phyloP scores from a whole-genome alignment of 2,329 filamentous ascomycete species.

The Nothophaeocryptopus gaeumannii region DNA sequence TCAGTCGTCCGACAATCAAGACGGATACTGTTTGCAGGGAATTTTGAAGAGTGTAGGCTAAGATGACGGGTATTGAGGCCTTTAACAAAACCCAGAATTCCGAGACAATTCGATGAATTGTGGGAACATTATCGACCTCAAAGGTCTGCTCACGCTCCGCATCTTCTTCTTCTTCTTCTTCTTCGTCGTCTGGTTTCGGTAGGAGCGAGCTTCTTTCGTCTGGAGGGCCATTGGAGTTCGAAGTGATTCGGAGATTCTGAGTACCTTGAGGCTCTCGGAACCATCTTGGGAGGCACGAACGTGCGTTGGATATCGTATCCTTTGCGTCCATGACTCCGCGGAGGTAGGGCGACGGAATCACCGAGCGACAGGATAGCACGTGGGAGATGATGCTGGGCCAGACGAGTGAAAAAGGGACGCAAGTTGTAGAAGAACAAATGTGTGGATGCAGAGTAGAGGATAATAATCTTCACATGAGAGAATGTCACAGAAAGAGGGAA shows the following conservation, averaged over 20 bases:
- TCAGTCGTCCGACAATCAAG: slow-evolving; percentile 74
- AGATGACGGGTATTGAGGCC: slow-evolving; percentile 71
- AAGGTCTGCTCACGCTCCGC: slow-evolving; percentile 37
- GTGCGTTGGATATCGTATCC: slow-evolving; percentile 22
- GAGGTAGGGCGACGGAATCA: neutral
- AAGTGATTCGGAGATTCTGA: slow-evolving; percentile 1
- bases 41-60: slow-evolving; percentile 83
- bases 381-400: neutral
- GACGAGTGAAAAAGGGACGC: neutral
- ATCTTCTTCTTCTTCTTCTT: slow-evolving; percentile 38
- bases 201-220: slow-evolving; percentile 46
- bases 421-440: neutral
- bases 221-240: slow-evolving; percentile 16
- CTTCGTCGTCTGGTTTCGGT: slow-evolving; percentile 38
- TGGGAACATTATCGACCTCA: slow-evolving; percentile 36
- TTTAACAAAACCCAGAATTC: slow-evolving; percentile 69
- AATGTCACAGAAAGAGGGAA: no score
- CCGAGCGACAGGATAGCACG: neutral
- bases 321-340: slow-evolving; percentile 32
- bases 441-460: neutral
- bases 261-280: slow-evolving; percentile 17
- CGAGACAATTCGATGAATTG: slow-evolving; percentile 41
- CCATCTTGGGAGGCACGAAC: slow-evolving; percentile 28
- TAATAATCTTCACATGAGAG: no score
- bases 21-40: slow-evolving; percentile 80